Conservation (phyloP, 768 basidiomycete genomes). For the Rhizopogon sp. region DNA sequence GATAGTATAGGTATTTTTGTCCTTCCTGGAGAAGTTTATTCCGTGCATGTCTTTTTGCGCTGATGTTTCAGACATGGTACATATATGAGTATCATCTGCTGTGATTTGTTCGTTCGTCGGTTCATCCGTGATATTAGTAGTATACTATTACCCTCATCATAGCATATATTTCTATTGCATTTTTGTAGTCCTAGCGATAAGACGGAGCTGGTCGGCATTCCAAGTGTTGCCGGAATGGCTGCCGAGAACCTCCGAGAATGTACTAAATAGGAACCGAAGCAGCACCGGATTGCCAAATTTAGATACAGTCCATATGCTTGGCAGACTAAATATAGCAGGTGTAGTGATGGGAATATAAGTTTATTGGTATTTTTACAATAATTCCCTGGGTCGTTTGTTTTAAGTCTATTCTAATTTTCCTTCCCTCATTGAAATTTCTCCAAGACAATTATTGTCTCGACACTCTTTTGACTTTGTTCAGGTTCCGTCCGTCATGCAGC, state of each 20-base stretch:
- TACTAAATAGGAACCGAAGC: not conserved
- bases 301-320: not conserved
- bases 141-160: conserved; percentile 1
- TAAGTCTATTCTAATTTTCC: not conserved
- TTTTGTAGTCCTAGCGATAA: not conserved
- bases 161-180: conserved; percentile 26
- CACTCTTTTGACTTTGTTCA: conserved; percentile 8
- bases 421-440: not conserved
- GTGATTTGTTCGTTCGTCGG: conserved; percentile 13
- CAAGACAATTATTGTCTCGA: not conserved
- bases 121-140: conserved; percentile 13
- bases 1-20: conserved; percentile 2
- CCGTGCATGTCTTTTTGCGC: not conserved
- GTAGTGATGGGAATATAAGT: not conserved
- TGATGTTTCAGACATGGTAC: conserved; percentile 1
- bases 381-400: not conserved
- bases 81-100: conserved; percentile 8
- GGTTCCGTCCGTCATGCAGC: conserved; percentile 34
- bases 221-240: not conserved
- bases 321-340: not conserved
- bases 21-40: not conserved
- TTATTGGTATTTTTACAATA: not conserved
- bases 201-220: no score
- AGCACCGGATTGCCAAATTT: not conserved
- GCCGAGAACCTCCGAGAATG: not conserved